Conservation (phyloP, 2,329 filamentous ascomycete species). For the Fusarium avenaceum region DNA sequence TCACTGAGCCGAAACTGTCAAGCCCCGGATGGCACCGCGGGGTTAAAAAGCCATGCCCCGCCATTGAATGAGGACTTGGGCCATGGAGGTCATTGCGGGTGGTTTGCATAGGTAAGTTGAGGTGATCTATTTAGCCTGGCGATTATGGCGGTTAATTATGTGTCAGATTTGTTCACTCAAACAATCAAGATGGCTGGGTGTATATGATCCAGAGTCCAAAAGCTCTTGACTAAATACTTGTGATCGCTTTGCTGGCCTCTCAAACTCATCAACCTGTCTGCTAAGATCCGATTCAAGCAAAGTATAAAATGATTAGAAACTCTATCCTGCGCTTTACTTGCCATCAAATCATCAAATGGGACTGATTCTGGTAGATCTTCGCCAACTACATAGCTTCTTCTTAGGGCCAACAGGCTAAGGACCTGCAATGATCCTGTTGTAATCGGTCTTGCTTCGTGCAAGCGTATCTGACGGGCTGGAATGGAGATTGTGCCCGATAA, state of each 20-base stretch:
- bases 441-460: neutral
- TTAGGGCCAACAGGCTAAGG: neutral
- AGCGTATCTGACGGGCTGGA: conserved; percentile 25
- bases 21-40: conserved; percentile 17
- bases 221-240: too few species aligned
- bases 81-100: conserved; percentile 14
- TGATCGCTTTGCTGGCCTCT: too few species aligned
- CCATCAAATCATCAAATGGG: too few species aligned
- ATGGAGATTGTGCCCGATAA: conserved; percentile 57
- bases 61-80: conserved; percentile 8
- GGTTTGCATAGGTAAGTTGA: conserved; percentile 1
- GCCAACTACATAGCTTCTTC: neutral
- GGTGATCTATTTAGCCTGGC: conserved; percentile 19
- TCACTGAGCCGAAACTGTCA: conserved; percentile 15
- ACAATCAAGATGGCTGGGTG: neutral
- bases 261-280: too few species aligned
- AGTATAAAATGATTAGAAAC: too few species aligned
- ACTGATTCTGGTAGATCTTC: too few species aligned
- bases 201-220: too few species aligned
- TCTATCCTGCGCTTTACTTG: too few species aligned
- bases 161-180: conserved; percentile 6
- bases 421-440: neutral
- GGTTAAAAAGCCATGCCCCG: conserved; percentile 22
- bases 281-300: too few species aligned
- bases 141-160: conserved; percentile 21